These are phyloP conservation scores for Bauhinia variegata DNA, from an alignment of 306 rosid species.

Conservation along the genomic window DNA sequence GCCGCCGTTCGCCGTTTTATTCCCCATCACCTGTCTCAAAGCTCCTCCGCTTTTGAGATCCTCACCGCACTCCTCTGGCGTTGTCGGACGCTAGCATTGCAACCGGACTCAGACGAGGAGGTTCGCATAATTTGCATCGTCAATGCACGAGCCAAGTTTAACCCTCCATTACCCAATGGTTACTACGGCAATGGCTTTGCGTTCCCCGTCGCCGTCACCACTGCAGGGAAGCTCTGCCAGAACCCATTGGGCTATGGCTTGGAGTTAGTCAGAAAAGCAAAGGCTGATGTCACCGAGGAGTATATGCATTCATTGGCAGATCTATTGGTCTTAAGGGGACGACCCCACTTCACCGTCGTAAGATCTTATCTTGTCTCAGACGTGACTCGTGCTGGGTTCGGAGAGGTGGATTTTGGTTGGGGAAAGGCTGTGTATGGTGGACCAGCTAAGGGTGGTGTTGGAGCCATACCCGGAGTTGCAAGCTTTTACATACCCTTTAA, in stretches of 20 bases:
- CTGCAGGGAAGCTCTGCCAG: background rate
- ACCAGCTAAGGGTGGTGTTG: background rate
- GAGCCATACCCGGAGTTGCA: background rate
- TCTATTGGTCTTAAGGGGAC: conserved; percentile 22
- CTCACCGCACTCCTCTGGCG: background rate
- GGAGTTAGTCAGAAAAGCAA: conserved; percentile 1
- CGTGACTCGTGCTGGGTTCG: background rate
- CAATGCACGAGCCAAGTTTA: background rate
- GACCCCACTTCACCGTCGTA: background rate
- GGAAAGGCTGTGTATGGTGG: conserved; percentile 33
- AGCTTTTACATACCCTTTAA: conserved; percentile 23
- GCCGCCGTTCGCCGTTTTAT: background rate
- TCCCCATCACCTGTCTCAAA: background rate
- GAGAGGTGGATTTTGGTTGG: conserved; percentile 46
- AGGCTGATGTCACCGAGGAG: conserved; percentile 23
- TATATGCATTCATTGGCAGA: conserved; percentile 36
- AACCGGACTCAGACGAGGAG: background rate
- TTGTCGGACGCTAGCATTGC: background rate
- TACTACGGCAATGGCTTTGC: conserved; percentile 2
- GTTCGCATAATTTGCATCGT: background rate
- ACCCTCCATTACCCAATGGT: background rate
- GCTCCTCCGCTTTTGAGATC: background rate
- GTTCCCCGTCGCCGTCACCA: background rate
- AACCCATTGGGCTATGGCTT: too few species aligned
- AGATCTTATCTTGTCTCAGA: conserved; percentile 22